These are phyloP conservation scores for Leucosporidium scottii DNA, from an alignment of 768 basidiomycete species.

Conservation along the genomic window DNA sequence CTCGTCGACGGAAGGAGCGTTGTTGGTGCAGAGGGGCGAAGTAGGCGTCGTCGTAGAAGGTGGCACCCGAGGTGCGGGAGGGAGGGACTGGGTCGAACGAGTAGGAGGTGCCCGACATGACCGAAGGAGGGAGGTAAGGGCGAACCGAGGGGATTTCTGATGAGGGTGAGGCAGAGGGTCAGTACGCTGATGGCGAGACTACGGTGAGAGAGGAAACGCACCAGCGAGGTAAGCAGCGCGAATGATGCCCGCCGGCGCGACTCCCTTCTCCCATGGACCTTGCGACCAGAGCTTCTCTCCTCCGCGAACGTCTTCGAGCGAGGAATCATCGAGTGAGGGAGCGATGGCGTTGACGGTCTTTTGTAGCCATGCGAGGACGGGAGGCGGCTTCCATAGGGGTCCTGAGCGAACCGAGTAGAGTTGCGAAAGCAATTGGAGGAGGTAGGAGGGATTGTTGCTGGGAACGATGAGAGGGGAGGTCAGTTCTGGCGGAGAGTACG, in stretches of 20 bases:
- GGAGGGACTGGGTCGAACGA: constrained; percentile 87
- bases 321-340: constrained; percentile 31
- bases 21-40: constrained; percentile 48
- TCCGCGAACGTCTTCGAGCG: constrained; percentile 5
- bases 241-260: constrained; percentile 27
- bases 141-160: constrained; percentile 24
- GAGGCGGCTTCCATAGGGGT: constrained; percentile 72
- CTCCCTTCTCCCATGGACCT: constrained; percentile 14
- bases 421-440: constrained; percentile 72
- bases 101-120: constrained; percentile 50
- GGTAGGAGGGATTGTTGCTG: constrained; percentile 25
- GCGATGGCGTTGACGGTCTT: constrained; percentile 51
- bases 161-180: not conserved
- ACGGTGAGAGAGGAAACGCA: not conserved
- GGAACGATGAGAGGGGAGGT: not conserved
- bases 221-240: constrained; percentile 30
- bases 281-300: constrained; percentile 14
- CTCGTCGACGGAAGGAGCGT: not conserved
- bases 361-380: constrained; percentile 60
- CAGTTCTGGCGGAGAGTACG: no score
- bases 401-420: constrained; percentile 75
- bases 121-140: constrained; percentile 30
- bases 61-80: constrained; percentile 49
- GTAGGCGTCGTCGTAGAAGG: constrained; percentile 63
- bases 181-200: not conserved